Conservation (phyloP, 1,284 basidiomycete genomes). For the Ceratobasidium theobromae region DNA sequence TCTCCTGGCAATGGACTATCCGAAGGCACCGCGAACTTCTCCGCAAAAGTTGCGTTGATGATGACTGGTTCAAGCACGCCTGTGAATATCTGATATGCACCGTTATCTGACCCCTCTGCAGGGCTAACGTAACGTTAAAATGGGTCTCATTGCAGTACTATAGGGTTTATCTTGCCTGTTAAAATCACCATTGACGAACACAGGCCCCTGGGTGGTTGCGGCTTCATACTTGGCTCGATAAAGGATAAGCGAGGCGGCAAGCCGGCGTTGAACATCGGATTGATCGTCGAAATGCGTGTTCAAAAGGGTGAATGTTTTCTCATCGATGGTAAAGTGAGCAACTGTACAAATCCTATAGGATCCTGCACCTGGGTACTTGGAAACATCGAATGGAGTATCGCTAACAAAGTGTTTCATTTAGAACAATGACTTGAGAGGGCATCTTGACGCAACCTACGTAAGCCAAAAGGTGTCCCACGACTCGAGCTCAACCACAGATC, state of each 20-base stretch:
- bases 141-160: background rate
- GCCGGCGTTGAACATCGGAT: slow-evolving; percentile 54
- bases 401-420: background rate
- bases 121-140: slow-evolving; percentile 1
- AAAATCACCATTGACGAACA: slow-evolving; percentile 58
- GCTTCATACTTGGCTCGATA: slow-evolving; percentile 54
- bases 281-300: slow-evolving; percentile 59
- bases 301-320: slow-evolving; percentile 46
- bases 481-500: slow-evolving; percentile 44
- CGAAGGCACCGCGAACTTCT: slow-evolving; percentile 46
- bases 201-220: slow-evolving; percentile 44
- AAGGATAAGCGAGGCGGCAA: slow-evolving; percentile 56
- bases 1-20: slow-evolving; percentile 40
- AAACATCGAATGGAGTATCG: slow-evolving; percentile 52
- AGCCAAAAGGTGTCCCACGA: slow-evolving; percentile 58
- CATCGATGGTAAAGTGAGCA: slow-evolving; percentile 38
- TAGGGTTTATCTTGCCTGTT: slow-evolving; percentile 47
- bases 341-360: slow-evolving; percentile 55
- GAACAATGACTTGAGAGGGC: background rate
- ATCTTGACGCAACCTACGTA: slow-evolving; percentile 45
- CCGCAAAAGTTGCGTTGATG: slow-evolving; percentile 50
- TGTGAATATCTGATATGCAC: slow-evolving; percentile 56
- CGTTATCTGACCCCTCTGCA: slow-evolving; percentile 42
- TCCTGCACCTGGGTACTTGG: slow-evolving; percentile 57
- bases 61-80: slow-evolving; percentile 47